These are phyloP conservation scores for Lachnellula hyalina DNA, from an alignment of 2,329 filamentous ascomycete genomes.

Conservation along the genomic window DNA sequence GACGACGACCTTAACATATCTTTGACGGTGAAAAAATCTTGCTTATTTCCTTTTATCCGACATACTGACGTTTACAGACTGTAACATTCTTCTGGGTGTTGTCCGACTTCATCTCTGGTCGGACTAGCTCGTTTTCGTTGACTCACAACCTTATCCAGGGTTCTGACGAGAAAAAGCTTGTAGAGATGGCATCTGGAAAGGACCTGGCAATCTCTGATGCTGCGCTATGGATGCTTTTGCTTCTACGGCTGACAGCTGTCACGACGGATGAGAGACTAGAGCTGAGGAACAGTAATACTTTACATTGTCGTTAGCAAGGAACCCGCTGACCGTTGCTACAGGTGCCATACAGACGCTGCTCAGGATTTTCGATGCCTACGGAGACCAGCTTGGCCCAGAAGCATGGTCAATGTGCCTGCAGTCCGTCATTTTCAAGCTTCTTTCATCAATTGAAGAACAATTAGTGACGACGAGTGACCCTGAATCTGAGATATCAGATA, in stretches of 20 bases:
- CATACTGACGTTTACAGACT: constrained; percentile 46
- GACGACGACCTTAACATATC: constrained; percentile 92
- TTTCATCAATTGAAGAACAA: constrained; percentile 62
- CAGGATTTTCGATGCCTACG: constrained; percentile 87
- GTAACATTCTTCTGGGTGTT: constrained; percentile 96
- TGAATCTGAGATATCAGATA: constrained; percentile 34
- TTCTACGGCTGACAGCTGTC: constrained; percentile 65
- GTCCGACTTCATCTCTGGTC: constrained; percentile 74
- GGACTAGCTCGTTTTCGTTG: constrained; percentile 52
- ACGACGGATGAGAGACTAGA: constrained; percentile 69
- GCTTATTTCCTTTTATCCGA: constrained; percentile 9
- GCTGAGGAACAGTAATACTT: constrained; percentile 61
- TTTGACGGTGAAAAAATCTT: constrained; percentile 60
- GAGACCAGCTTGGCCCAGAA: constrained; percentile 68
- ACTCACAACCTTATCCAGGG: constrained; percentile 51
- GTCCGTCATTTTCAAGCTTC: constrained; percentile 72
- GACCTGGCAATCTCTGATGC: constrained; percentile 59
- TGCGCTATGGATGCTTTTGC: constrained; percentile 72
- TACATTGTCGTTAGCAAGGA: too few relatives aligned
- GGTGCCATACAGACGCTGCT: constrained; percentile 84
- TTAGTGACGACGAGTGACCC: constrained; percentile 36
- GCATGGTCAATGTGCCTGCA: constrained; percentile 82
- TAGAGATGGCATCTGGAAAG: constrained; percentile 52
- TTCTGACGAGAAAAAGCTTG: constrained; percentile 51
- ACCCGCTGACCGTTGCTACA: constrained; percentile 23